phyloP scores from a whole-genome alignment of 192 early-diverging fungal genomes.

The Coemansia sp. region DNA sequence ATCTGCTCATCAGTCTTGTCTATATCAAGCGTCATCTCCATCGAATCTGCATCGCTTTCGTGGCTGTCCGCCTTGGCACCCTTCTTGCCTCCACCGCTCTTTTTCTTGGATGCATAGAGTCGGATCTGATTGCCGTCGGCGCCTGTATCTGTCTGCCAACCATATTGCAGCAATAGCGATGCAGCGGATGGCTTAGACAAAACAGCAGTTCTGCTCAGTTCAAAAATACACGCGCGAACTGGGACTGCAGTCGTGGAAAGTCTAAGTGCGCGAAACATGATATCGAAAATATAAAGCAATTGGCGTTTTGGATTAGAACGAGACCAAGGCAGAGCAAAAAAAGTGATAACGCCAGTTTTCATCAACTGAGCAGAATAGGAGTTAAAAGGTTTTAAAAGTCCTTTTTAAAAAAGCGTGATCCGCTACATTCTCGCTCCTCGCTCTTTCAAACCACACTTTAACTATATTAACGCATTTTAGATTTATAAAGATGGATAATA shows the following conservation, averaged over 20 bases:
- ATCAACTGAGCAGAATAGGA: too few relatives aligned
- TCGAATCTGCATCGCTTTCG: slow-evolving; percentile 18
- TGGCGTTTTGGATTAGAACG: too few relatives aligned
- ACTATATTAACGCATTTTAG: too few relatives aligned
- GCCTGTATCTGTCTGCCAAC: background rate
- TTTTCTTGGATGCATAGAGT: slow-evolving; percentile 46
- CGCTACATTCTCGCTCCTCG: background rate
- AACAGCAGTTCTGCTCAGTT: too few relatives aligned
- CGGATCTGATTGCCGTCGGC: slow-evolving; percentile 9
- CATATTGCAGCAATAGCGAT: background rate
- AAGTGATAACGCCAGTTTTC: too few relatives aligned
- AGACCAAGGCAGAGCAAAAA: too few relatives aligned
- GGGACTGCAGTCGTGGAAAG: too few relatives aligned
- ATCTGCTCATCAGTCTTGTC: slow-evolving; percentile 58
- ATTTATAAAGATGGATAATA: slow-evolving; percentile 18
- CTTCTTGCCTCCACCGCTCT: slow-evolving; percentile 26
- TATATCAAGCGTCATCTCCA: slow-evolving; percentile 56
- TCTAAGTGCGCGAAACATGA: background rate
- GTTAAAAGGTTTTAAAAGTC: too few relatives aligned
- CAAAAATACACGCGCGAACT: too few relatives aligned
- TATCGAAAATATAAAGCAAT: too few relatives aligned
- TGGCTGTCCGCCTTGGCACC: slow-evolving; percentile 20
- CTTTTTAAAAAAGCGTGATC: too few relatives aligned
- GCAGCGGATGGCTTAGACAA: background rate
- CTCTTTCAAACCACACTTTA: background rate